Base-by-base conservation (phyloP, 257 asterid genomes). In the Capsicum pubescens region DNA sequence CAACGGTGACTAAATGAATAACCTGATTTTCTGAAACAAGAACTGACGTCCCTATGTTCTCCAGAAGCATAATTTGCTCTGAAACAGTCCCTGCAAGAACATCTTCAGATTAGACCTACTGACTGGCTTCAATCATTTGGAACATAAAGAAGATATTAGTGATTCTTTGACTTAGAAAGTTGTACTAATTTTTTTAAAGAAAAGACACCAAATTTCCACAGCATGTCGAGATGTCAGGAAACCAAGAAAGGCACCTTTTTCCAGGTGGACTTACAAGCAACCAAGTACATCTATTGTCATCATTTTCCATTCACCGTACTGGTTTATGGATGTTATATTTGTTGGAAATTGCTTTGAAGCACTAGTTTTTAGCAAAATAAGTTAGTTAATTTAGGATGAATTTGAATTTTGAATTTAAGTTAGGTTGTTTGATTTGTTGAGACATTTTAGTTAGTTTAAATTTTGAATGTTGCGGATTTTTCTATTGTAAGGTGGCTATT, bases 51-150 rank as follows among this genome's bases (percentile, higher is more conserved):
- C 94, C 99, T 79, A 95, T 95, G 89, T 95, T 95, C 94, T 95
- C 99, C 88, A 95, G 91, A 90, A 95, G 94, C 99, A 95, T 93
- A 84, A 95, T 95, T 87, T 95, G 99, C 91, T 94, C 99, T 11
- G 97, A 72, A 44, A 93, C 94, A 84, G 93, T 86, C 81, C 99
- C 99, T 95, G 96, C 13, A 70, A 56, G 55, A 85, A 54, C 71
- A 58, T 44, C 52, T 59, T 36, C 68, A 19, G 35, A 16, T 55
- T 48, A 67, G 55, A 52, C 7, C 3, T 81, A 81, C 74, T 7
- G 17, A 67, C 36, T 13, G 50, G 42, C 39, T 21, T 63, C 69
- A 63, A 39, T 7, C 46, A 80, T 16, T 36, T 44, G 48, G 2
- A 17, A 21, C 46, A 8, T 13, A 19, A 48, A 26, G 46, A 60